phyloP scores from a whole-genome alignment of 192 early-diverging fungal species.

The Paraglomus brasilianum region DNA sequence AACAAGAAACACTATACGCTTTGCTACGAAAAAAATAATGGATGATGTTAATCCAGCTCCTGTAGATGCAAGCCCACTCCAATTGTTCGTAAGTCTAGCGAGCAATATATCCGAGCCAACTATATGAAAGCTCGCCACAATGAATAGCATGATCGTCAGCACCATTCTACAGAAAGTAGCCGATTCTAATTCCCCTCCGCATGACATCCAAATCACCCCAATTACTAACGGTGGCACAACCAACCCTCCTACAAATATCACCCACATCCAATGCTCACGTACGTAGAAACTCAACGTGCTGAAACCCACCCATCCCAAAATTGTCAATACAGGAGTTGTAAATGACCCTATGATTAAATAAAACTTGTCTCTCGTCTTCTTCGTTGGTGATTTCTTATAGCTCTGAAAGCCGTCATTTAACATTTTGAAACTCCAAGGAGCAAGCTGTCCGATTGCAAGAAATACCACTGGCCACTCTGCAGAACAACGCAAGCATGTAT shows the following conservation, averaged over 20 bases:
- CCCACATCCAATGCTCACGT: neutral
- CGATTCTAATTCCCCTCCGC: neutral
- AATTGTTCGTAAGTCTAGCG: neutral
- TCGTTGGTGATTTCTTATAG: neutral
- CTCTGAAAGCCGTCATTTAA: neutral
- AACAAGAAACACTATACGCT: constrained; percentile 23
- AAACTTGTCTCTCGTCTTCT: neutral
- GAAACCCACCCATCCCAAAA: constrained; percentile 3
- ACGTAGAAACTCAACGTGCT: neutral
- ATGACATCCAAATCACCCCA: neutral
- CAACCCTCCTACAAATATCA: neutral
- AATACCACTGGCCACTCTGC: constrained; percentile 3
- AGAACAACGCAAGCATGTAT: constrained; percentile 11
- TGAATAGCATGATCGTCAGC: neutral
- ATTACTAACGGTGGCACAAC: neutral
- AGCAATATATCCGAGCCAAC: neutral
- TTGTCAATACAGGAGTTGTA: neutral
- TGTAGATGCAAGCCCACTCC: neutral
- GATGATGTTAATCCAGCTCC: neutral
- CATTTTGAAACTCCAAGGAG: constrained; percentile 18
- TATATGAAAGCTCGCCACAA: constrained; percentile 1
- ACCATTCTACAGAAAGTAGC: neutral
- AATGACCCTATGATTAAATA: neutral
- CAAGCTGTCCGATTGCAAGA: neutral
- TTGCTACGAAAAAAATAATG: constrained; percentile 17